A percentile compares a stretch with the other conserved stretches of the same genome.
Conservation (phyloP, 2,329 filamentous ascomycete species). For the Fusarium staphyleae region DNA sequence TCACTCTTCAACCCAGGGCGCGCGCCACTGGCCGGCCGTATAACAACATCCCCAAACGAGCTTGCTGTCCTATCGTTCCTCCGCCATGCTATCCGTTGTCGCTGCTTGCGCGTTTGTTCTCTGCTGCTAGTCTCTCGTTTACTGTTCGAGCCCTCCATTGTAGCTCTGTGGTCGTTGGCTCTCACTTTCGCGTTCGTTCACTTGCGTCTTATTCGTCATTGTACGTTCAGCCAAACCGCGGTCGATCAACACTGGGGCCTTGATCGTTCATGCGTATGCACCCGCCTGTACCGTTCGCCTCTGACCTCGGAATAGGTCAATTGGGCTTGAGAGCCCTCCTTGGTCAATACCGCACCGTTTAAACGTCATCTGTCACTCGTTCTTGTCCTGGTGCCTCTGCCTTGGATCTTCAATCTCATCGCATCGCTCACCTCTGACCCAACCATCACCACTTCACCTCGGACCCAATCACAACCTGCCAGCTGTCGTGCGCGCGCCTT, state of each 20-base stretch:
- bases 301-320: constrained; percentile 35
- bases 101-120: constrained; percentile 33
- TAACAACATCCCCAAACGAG: constrained; percentile 35
- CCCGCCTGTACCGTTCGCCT: constrained; percentile 20
- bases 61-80: constrained; percentile 31
- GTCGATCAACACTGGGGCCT: constrained; percentile 21
- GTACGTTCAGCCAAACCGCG: constrained; percentile 25
- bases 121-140: constrained; percentile 40
- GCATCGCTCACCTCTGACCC: constrained; percentile 31
- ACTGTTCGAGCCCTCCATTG: constrained; percentile 23
- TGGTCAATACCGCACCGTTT: constrained; percentile 26
- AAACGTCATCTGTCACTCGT: constrained; percentile 38
- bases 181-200: constrained; percentile 25
- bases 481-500: constrained; percentile 45
- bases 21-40: constrained; percentile 38
- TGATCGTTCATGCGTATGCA: constrained; percentile 34
- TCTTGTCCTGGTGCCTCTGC: constrained; percentile 31
- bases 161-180: constrained; percentile 29
- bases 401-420: constrained; percentile 35
- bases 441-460: constrained; percentile 34
- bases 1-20: constrained; percentile 36
- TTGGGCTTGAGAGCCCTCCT: constrained; percentile 32
- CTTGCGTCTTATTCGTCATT: constrained; percentile 29
- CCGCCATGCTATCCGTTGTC: constrained; percentile 39
- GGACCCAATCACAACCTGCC: constrained; percentile 47